phyloP scores from a whole-genome alignment of 768 basidiomycete genomes.

The Coprinopsis strossmayeri region DNA sequence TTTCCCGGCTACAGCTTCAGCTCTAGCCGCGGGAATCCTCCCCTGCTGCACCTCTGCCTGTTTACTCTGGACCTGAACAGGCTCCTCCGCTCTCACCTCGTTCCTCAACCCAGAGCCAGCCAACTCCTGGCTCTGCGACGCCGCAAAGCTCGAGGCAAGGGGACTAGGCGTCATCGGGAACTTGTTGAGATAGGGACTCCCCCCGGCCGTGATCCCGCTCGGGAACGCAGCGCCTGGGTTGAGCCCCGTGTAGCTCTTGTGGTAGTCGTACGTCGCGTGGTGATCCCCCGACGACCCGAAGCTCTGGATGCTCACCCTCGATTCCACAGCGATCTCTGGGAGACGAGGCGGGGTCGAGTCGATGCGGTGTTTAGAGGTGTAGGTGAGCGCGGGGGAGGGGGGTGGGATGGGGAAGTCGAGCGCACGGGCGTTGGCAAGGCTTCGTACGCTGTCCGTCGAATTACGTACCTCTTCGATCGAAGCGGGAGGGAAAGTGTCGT shows the following conservation, averaged over 20 bases:
- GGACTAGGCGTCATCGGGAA: slow-evolving; percentile 36
- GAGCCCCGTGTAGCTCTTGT: slow-evolving; percentile 5
- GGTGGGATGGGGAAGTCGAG: slow-evolving; percentile 32
- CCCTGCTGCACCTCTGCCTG: neutral
- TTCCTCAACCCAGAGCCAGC: neutral
- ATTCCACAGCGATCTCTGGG: slow-evolving; percentile 43
- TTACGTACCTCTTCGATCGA: neutral
- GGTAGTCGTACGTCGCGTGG: neutral
- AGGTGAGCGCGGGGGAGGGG: slow-evolving; percentile 26
- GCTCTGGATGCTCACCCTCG: slow-evolving; percentile 37
- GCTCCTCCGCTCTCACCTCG: neutral
- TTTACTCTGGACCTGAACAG: neutral
- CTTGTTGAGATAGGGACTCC: slow-evolving; percentile 11
- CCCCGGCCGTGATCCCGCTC: slow-evolving; percentile 12
- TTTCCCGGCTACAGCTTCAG: slow-evolving; percentile 39
- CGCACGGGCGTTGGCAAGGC: slow-evolving; percentile 8
- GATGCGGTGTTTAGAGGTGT: slow-evolving; percentile 32
- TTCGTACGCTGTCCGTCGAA: neutral
- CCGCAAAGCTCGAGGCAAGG: slow-evolving; percentile 29
- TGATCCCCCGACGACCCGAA: neutral
- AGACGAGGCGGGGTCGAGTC: slow-evolving; percentile 46
- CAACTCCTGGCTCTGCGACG: slow-evolving; percentile 8
- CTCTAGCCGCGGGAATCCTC: slow-evolving; percentile 7
- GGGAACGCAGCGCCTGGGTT: slow-evolving; percentile 10
- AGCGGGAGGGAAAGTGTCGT: neutral